Conservation (phyloP, 169 alveolate species). For the Plasmodium malariae region DNA sequence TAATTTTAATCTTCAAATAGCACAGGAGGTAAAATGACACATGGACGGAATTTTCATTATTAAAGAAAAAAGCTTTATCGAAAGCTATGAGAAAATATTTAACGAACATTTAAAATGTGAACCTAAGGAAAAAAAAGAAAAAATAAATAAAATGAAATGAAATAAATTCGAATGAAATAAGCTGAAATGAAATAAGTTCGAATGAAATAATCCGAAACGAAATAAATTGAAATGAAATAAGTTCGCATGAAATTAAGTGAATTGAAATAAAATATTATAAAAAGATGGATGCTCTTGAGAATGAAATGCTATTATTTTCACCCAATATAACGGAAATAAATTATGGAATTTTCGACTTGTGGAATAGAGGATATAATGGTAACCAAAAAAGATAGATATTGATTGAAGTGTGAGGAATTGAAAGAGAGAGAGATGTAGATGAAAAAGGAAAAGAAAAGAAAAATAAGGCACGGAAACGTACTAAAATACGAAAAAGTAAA, state of each 20-base stretch:
- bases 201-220: too few relatives aligned
- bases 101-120: background rate
- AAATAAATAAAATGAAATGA: too few relatives aligned
- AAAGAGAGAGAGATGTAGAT: background rate
- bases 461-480: background rate
- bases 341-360: slow-evolving; percentile 50
- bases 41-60: too few relatives aligned
- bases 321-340: slow-evolving; percentile 70
- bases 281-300: slow-evolving; percentile 55
- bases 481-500: background rate
- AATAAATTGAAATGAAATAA: too few relatives aligned
- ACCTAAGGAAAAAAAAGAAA: slow-evolving; percentile 8
- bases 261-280: too few relatives aligned
- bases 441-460: background rate
- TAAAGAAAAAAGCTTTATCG: background rate
- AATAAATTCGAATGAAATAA: too few relatives aligned
- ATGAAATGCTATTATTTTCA: slow-evolving; percentile 56
- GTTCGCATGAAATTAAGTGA: too few relatives aligned
- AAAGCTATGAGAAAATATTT: background rate
- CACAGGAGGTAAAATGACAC: background rate
- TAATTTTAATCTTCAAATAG: too few relatives aligned
- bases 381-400: background rate
- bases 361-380: slow-evolving; percentile 68
- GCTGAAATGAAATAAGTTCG: too few relatives aligned
- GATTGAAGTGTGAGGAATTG: background rate